Base-by-base conservation (phyloP, 1,139 yeast genomes). In the Pichiaceae sp. region DNA sequence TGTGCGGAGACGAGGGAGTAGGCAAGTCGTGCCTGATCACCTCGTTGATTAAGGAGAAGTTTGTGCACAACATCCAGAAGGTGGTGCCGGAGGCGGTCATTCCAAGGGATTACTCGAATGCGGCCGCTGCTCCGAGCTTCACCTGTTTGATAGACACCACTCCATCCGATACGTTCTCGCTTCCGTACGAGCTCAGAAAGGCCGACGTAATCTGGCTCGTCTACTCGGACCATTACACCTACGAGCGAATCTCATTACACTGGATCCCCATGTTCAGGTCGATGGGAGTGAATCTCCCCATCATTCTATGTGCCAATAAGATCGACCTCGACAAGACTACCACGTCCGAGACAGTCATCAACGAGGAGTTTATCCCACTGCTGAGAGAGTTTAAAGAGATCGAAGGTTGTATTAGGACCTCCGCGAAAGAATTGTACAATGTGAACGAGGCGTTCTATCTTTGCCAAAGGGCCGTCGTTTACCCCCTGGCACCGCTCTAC, bases 251-350 rank as follows among this genome's bases (percentile, higher is more conserved):
- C 9, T 78, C 95, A 2, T 64, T 89, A 26, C 89, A 87, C 56
- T 91, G 98, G 98, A 80, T 91, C 74, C 94, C 94, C 32, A 72
- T 81, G 64, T 81, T 91, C 52, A 66, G 98, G 42, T 84, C 95
- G 1, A 67, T 86, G 70, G 98, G 98, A 2, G 87, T 91, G 35
- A 91, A 91, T 54, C 57, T 83, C 16, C 98, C 98, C 0, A 81
- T 91, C n/a, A 86, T 91, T 1, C 61, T 91, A 9, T 81, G 95
- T 59, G 91, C 93, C 33, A 91, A 87, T 57, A 86, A 87, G 53
- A 69, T 80, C 21, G 96, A 87, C 47, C 26, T 44, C 3, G 52
- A 48, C 21, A 42, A 45, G 15, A 31, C 34, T 38, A 56, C 31
- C 29, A 47, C 11, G 0, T 45, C 55, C 1, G 64, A 57, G 24